Conservation (phyloP, 176 grass and related monocot genomes). For the Triticum urartu region DNA sequence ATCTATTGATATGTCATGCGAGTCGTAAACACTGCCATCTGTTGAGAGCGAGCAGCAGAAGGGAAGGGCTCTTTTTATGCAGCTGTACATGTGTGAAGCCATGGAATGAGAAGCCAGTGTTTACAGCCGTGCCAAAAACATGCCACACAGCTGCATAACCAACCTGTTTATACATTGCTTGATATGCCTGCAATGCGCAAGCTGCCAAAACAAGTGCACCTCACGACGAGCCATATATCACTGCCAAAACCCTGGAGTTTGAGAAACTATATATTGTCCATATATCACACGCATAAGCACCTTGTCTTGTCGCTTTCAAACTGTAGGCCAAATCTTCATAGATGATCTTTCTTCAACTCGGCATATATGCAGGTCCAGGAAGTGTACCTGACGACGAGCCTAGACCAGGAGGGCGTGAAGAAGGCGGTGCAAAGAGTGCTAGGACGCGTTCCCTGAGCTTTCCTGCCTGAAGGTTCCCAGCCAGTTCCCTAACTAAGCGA, state of each 20-base stretch:
- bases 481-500: slow-evolving; percentile 1
- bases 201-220: background rate
- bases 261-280: background rate
- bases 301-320: background rate
- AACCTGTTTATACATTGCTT: background rate
- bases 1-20: background rate
- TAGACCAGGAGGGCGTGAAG: slow-evolving; percentile 90
- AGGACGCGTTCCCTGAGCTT: slow-evolving; percentile 73
- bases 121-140: background rate
- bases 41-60: background rate
- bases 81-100: background rate
- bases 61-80: background rate
- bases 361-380: slow-evolving; percentile 68
- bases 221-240: background rate
- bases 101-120: background rate
- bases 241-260: background rate
- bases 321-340: background rate
- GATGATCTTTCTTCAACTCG: background rate
- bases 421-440: slow-evolving; percentile 78
- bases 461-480: no score
- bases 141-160: background rate
- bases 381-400: slow-evolving; percentile 85
- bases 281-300: background rate
- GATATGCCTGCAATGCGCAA: background rate
- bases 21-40: background rate